Evolutionary conservation across 257 asterid genomes (phyloP), one percentile per base, ranked within the genome.

Genomic region (Fraxinus americana): DNA sequence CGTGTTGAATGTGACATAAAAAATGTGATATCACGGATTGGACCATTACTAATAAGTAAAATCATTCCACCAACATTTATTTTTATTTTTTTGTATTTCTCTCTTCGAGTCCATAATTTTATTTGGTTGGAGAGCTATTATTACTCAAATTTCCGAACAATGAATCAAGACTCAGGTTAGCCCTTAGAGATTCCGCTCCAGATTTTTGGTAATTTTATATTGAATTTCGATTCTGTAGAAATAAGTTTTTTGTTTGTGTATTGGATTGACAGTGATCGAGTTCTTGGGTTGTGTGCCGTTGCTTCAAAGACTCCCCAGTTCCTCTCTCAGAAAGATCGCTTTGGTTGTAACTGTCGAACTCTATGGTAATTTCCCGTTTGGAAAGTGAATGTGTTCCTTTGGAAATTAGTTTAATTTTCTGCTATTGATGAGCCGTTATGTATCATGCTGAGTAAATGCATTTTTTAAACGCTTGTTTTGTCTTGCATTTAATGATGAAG

Each of bases 251-350:
- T 63, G 25, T 63, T 63, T 25, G 34, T 23, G 32, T 21, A 25
- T 25, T 23, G 4, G 32, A 21, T 73, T 71, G 71, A 79, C 89
- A 93, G 98, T 93, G 85, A 89, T 90, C 74, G 99, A 90, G 90
- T 95, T 90, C 76, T 83, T 95, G 90, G 97, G 98, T 66, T 79
- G 93, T 25, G 98, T 95, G 80, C 94, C 98, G 25, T 87, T 95
- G 91, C 90, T 95, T 5, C 99, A 95, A 88, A 87, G 89, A 83
- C 92, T 95, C 61, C 98, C 98, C 0, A 81, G 90, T 75, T 90
- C 97, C 39, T 93, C 97, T 35, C 86, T 90, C 36, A 82, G 71
- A 86, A 95, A 80, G 85, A 90, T 95, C 74, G 96, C 99, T 38
- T 86, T 86, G 81, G 66, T 88, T 38, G 93, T 93, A 65, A 77